Evolutionary conservation across 2,329 filamentous ascomycete species (phyloP), one percentile per base, ranked within the genome.

Genomic region (Leptosphaerulina australis): DNA sequence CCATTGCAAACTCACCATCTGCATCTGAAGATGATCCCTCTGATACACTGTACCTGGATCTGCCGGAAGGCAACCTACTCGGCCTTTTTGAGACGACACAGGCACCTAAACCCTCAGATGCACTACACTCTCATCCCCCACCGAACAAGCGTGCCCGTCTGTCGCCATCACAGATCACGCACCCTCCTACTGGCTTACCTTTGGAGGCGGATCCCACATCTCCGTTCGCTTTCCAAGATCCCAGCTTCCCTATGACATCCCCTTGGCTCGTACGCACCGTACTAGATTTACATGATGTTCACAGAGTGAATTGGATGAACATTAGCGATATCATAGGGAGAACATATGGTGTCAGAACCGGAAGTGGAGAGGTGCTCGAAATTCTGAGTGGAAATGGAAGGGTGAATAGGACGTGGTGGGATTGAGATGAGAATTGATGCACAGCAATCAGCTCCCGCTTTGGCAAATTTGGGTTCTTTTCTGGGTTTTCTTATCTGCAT

Each of bases 191-290:
- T 17, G 5, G 26, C 6, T 15, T 17, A 4, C 7, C 20, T n/a
- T 3, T 24, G 8, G 43, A 38, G 5, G 33, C 39, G 9, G 40
- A 44, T 25, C 24, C 44, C 17, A 55, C 56, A n/a, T 56, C 63
- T 5, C 59, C 65, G 1, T 62, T 66, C 17, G 58, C 66, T 0
- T 70, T 68, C 39, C 68, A 71, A 43, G 69, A 71, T 30, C 41
- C 58, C 1, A 50, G 44, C 9, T 59, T 53, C 12, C 59, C 62
- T 1, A 69, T 68, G 63, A 63, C 66, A 38, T 66, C 68, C 29
- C 70, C 70, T 11, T 72, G 65, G 68, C 64, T 74, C 11, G 70
- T 73, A 5, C 57, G 66, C 10, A 61, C 69, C 6, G 70, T 74
- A 11, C 63, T 74, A 8, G 67, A 72, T 39, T 50, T 73, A 48